Percentiles rank a stretch among this genome's conserved stretches.
phyloP scores from a whole-genome alignment of 495 filamentous ascomycete genomes.

The Cercophora newfieldiana region DNA sequence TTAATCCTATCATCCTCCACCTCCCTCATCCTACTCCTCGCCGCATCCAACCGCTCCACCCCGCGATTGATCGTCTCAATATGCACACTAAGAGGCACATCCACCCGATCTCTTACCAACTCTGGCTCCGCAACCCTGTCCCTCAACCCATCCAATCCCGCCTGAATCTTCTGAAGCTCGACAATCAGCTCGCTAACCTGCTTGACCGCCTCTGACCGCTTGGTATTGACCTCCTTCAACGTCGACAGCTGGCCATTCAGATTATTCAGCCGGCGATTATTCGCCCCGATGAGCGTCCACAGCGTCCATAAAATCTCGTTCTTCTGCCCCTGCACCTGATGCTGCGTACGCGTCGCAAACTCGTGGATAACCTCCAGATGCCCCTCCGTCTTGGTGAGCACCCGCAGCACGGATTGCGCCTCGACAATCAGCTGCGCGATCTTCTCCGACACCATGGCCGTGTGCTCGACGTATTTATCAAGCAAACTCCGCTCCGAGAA shows the following conservation, averaged over 20 bases:
- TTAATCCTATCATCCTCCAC: slow-evolving; percentile 58
- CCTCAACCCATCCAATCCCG: slow-evolving; percentile 64
- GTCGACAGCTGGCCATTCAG: slow-evolving; percentile 58
- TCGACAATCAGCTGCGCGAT: slow-evolving; percentile 63
- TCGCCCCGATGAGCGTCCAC: slow-evolving; percentile 71
- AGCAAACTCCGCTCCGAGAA: slow-evolving; percentile 55
- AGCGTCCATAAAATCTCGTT: slow-evolving; percentile 63
- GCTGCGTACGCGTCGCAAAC: slow-evolving; percentile 57
- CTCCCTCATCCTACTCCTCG: slow-evolving; percentile 54
- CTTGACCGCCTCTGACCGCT: slow-evolving; percentile 58
- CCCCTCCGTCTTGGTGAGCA: slow-evolving; percentile 62
- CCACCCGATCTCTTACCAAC: slow-evolving; percentile 39
- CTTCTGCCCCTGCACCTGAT: slow-evolving; percentile 47
- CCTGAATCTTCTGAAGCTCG: slow-evolving; percentile 65
- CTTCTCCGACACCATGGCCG: slow-evolving; percentile 61
- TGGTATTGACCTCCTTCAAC: slow-evolving; percentile 56
- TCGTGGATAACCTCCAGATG: slow-evolving; percentile 63
- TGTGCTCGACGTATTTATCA: slow-evolving; percentile 65
- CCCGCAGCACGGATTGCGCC: slow-evolving; percentile 59
- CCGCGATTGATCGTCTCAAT: slow-evolving; percentile 68
- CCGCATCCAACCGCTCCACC: slow-evolving; percentile 62
- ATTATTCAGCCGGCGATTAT: slow-evolving; percentile 53
- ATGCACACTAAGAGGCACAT: slow-evolving; percentile 66
- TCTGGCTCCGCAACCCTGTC: slow-evolving; percentile 64
- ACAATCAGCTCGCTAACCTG: slow-evolving; percentile 62